Conservation (phyloP, 352 stramenopile species). For the Aphanomyces cochlioides region DNA sequence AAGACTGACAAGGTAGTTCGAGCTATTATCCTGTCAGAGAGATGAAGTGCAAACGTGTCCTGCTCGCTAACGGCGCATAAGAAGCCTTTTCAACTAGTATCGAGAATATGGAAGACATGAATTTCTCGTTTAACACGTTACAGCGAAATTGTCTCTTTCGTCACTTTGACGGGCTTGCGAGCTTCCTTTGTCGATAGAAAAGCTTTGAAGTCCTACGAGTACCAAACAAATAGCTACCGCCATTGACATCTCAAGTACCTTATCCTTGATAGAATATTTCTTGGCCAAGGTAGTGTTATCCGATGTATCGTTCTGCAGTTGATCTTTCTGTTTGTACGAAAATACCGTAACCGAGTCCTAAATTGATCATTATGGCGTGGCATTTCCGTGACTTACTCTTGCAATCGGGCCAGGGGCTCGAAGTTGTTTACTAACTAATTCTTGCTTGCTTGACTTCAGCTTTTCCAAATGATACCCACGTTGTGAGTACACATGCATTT, state of each 20-base stretch:
- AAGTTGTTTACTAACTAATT: conserved; percentile 7
- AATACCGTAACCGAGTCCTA: conserved; percentile 25
- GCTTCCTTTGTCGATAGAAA: conserved; percentile 24
- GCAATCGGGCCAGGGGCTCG: not conserved
- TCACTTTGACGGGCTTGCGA: conserved; percentile 4
- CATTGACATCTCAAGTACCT: not conserved
- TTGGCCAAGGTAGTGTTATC: not conserved
- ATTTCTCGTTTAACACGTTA: not conserved
- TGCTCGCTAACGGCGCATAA: too few species aligned
- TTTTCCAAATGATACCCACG: conserved; percentile 51
- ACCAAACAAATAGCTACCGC: not conserved
- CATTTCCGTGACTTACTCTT: not conserved
- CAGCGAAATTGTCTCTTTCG: conserved; percentile 7
- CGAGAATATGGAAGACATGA: too few species aligned
- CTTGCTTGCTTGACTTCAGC: conserved; percentile 14
- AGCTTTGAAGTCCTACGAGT: conserved; percentile 18
- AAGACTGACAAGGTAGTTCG: too few species aligned
- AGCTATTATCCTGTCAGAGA: too few species aligned
- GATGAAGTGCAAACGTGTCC: too few species aligned
- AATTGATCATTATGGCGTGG: not conserved
- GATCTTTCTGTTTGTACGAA: conserved; percentile 9
- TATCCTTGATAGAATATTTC: conserved; percentile 20
- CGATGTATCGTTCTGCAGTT: not conserved
- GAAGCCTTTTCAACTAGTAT: too few species aligned
- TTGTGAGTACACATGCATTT: conserved; percentile 48